Base-by-base conservation (phyloP, 371 early-diverging fungal genomes). In the Mortierella polycephala region DNA sequence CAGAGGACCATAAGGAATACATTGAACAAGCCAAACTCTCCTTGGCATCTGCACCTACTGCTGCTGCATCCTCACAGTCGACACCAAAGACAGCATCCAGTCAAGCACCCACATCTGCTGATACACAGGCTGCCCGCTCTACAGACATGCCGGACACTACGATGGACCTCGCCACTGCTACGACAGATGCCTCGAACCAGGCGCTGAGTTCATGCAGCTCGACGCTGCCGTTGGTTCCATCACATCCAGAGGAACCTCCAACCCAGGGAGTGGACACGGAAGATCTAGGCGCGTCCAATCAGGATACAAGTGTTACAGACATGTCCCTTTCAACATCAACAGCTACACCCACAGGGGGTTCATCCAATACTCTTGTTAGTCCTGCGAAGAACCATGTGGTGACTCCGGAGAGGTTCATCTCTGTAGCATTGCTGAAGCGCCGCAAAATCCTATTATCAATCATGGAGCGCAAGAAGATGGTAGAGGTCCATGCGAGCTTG, bases 1-100 rank as follows among this genome's bases (percentile, higher is more conserved):
- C 57, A 2, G 56, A 79, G 37, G 73, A 79, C 13, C 69, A 79
- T 30, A 72, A 62, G 60, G 69, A 73, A 14, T 69, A 73, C 39
- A 57, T 79, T 55, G 80, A 69, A 13, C 57, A 55, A 40, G 45
- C 80, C 11, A 72, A 62, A 12, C 6, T 18, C 2, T n/a, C 49
- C 7, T 12, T 50, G 8, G 30, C 30, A 23, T n/a, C 49, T 23
- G 14, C 60, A 23, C 20, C 45, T 14, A 11, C 41, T 14, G 30
- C 30, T 30, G 30, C 30, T 30, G 4, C 30, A 30, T 30, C 30
- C 1, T 18, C 39, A 14, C 59, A 30, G 5, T 14, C 40, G 6
- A n/a, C 42, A 40, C 62, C 8, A 20, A 37, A 46, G 3, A 5
- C 47, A 16, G 20, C 20, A 2, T n/a, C 39, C 16, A 40, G 7